Percentiles rank a stretch among this genome's conserved stretches.
These are phyloP conservation scores for Nevesoporus exiguus DNA, from an alignment of 768 basidiomycete genomes.

Conservation along the genomic window DNA sequence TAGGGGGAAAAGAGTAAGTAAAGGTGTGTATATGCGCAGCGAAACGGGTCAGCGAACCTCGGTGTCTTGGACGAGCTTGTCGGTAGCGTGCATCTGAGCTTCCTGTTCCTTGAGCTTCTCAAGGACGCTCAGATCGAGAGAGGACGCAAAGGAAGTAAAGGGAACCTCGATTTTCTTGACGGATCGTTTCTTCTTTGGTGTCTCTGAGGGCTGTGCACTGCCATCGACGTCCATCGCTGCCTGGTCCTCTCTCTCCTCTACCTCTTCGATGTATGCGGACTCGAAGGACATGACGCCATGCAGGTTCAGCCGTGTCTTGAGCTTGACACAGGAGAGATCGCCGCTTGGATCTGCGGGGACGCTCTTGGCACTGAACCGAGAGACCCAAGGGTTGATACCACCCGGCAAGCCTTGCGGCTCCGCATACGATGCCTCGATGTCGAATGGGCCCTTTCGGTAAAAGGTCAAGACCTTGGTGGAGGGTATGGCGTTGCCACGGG, in stretches of 20 bases:
- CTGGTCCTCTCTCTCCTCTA: conserved; percentile 70
- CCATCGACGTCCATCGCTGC: conserved; percentile 66
- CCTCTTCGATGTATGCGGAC: conserved; percentile 77
- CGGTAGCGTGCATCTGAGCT: conserved; percentile 81
- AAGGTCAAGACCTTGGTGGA: conserved; percentile 96
- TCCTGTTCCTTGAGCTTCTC: conserved; percentile 77
- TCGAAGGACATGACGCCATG: conserved; percentile 90
- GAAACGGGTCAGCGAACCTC: conserved; percentile 55
- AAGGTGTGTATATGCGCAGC: conserved; percentile 1
- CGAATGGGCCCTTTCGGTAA: conserved; percentile 86
- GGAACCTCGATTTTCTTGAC: conserved; percentile 80
- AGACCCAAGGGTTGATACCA: conserved; percentile 81
- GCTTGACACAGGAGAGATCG: conserved; percentile 79
- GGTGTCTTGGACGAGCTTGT: conserved; percentile 97
- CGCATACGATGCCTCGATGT: conserved; percentile 82
- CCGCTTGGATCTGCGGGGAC: conserved; percentile 68
- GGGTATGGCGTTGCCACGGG: conserved; percentile 77
- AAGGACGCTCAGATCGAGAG: conserved; percentile 60
- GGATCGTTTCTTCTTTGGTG: conserved; percentile 82
- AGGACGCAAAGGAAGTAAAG: conserved; percentile 61
- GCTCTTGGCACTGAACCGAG: conserved; percentile 75
- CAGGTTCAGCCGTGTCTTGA: conserved; percentile 84
- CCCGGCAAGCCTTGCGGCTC: conserved; percentile 72
- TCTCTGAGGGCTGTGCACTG: conserved; percentile 37
- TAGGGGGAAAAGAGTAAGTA: conserved; percentile 26